phyloP scores from a whole-genome alignment of 2,329 filamentous ascomycete species.

The Colletotrichum aenigma region DNA sequence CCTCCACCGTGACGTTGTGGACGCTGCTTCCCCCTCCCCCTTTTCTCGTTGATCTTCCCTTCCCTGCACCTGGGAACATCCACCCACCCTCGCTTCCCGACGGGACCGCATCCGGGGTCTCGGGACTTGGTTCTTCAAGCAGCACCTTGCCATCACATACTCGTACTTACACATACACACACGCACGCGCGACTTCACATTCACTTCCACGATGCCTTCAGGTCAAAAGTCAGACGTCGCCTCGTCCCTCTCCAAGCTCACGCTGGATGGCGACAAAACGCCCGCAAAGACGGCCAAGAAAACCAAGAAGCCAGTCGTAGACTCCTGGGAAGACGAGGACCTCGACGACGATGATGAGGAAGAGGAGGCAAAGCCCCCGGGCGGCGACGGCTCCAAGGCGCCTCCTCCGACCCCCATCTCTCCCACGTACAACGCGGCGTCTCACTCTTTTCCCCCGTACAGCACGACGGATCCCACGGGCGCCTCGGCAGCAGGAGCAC shows the following conservation, averaged over 20 bases:
- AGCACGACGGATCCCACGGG: conserved; percentile 18
- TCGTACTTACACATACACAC: background rate
- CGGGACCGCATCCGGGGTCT: background rate
- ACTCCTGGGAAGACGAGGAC: conserved; percentile 62
- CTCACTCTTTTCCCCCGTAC: conserved; percentile 25
- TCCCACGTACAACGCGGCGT: conserved; percentile 41
- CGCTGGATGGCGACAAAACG: conserved; percentile 27
- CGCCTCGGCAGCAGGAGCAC: background rate
- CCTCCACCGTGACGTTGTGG: background rate
- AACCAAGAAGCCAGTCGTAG: conserved; percentile 35
- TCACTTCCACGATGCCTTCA: conserved; percentile 8
- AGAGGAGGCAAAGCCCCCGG: conserved; percentile 26
- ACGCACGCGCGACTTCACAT: background rate
- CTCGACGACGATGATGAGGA: conserved; percentile 27
- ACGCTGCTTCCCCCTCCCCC: background rate
- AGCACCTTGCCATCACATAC: background rate
- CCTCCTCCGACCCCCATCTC: conserved; percentile 73
- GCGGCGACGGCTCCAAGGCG: conserved; percentile 41
- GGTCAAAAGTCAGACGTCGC: conserved; percentile 28
- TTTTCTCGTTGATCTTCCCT: background rate
- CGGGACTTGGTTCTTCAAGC: background rate
- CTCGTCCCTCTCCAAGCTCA: conserved; percentile 35
- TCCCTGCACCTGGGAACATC: background rate
- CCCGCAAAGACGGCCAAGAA: conserved; percentile 27
- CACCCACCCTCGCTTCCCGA: conserved; percentile 10